These are phyloP conservation scores for Thalassiosira ordinaria DNA, from an alignment of 352 stramenopile species.

Conservation along the genomic window DNA sequence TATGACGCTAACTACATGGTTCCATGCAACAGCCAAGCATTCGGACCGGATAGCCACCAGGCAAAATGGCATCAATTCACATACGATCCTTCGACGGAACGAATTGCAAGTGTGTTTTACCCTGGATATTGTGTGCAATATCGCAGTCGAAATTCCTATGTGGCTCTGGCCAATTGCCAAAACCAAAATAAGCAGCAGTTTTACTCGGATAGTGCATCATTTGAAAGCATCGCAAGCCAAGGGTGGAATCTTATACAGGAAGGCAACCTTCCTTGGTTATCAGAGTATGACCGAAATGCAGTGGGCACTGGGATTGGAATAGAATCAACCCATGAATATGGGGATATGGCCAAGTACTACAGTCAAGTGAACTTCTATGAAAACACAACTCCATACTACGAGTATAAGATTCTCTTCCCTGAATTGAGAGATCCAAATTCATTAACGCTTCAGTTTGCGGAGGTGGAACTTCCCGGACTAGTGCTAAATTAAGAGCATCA, in stretches of 20 bases:
- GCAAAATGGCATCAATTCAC: neutral
- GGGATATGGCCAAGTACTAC: slow-evolving; percentile 34
- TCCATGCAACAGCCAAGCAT: slow-evolving; percentile 1
- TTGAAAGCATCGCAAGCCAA: neutral
- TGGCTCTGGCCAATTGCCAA: neutral
- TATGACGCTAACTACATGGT: neutral
- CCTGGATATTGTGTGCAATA: neutral
- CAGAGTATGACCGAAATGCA: slow-evolving; percentile 42
- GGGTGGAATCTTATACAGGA: slow-evolving; percentile 17
- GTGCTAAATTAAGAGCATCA: slow-evolving; percentile 9
- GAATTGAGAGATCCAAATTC: slow-evolving; percentile 30
- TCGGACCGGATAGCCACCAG: neutral
- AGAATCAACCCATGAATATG: slow-evolving; percentile 38
- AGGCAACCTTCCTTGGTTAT: slow-evolving; percentile 38
- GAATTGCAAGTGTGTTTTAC: neutral
- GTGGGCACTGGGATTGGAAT: slow-evolving; percentile 16
- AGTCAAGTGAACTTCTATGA: slow-evolving; percentile 45
- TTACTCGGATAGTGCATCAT: neutral
- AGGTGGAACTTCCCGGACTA: slow-evolving; percentile 51
- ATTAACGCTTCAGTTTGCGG: slow-evolving; percentile 30
- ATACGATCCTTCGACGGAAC: neutral
- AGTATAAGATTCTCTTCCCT: slow-evolving; percentile 54
- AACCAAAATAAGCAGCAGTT: neutral
- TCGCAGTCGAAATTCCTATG: neutral
- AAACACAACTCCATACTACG: slow-evolving; percentile 40